Base-by-base conservation (phyloP, 2,329 filamentous ascomycete species). In the Paradendryphiella salina region DNA sequence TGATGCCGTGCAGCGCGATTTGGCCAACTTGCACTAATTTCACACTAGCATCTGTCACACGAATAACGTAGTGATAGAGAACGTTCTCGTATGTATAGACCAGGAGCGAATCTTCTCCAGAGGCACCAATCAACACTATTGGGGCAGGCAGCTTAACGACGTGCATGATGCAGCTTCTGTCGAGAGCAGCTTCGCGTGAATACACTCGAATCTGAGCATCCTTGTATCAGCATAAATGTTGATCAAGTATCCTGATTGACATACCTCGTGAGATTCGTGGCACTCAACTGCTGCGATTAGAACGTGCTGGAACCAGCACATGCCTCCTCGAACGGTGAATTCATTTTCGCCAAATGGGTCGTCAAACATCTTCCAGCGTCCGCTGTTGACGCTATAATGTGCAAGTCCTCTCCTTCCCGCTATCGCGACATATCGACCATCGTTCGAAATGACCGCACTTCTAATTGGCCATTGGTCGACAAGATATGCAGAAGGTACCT, bases 271-370 rank as follows among this genome's bases (percentile, higher is more conserved):
- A 17, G 85, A 85, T 59, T 86, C 83, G 60, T 88, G 89, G 46
- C 85, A 86, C 73, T 99, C 94, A n/a, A 96, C 87, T 3, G 93
- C 91, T 32, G 91, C 92, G 48, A 97, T 89, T 14, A 99, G 80
- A 26, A 97, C 89, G 73, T 99, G 93, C 60, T 96, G 91, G 69
- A 96, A 92, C 94, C 94, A 99, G 71, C 93, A 97, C 92, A 99
- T 96, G 5, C 94, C 94, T 40, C 94, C 94, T 56, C 92, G 82
- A 11, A 99, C 90, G 18, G 90, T 85, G 69, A 99, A 99, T 56
- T 92, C 90, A 63, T 92, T 91, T 73, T 97, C 94, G 66, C 87
- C 82, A 23, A 82, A 84, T 20, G 86, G 82, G 63, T 92, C 90
- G 40, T 87, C 82, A 70, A 99, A 99, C 0, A 88, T 95, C 71